Percentiles rank a stretch among this genome's conserved stretches.
phyloP scores from a whole-genome alignment of 139 green algal genomes.

The Diplosphaera chodatii region DNA sequence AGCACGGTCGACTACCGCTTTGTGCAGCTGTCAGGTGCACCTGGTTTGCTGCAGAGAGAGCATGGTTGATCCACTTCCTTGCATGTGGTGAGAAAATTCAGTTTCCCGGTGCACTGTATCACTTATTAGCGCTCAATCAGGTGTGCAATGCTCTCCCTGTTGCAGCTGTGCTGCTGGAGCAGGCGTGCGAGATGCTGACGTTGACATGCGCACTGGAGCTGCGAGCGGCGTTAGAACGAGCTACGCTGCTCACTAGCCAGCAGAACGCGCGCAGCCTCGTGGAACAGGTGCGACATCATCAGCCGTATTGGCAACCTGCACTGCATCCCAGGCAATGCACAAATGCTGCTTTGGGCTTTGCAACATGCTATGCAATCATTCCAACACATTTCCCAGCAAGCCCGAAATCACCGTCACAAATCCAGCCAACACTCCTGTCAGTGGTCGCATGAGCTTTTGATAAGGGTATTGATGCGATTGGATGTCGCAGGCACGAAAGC shows the following conservation, averaged over 20 bases:
- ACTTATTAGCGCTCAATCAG: too few relatives aligned
- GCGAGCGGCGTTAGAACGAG: slow-evolving; percentile 31
- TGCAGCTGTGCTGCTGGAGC: neutral
- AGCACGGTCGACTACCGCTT: too few relatives aligned
- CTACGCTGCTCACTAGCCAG: slow-evolving; percentile 18
- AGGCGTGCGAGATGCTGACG: slow-evolving; percentile 21
- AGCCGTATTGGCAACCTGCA: neutral
- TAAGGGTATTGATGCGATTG: neutral
- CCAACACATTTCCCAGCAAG: too few relatives aligned
- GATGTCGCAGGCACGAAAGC: slow-evolving; percentile 32
- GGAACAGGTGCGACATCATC: slow-evolving; percentile 13
- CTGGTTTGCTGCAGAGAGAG: too few relatives aligned
- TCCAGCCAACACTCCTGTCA: neutral
- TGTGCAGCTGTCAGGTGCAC: too few relatives aligned
- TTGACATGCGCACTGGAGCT: slow-evolving; percentile 55
- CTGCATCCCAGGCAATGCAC: neutral
- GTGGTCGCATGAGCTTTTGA: too few relatives aligned
- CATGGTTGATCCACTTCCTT: too few relatives aligned
- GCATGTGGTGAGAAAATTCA: too few relatives aligned
- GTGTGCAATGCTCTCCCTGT: too few relatives aligned
- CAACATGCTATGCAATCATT: too few relatives aligned
- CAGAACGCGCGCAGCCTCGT: slow-evolving; percentile 36
- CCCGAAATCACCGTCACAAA: too few relatives aligned
- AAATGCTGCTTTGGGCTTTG: neutral
- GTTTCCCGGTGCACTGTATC: too few relatives aligned